Evolutionary conservation across 768 basidiomycete genomes (phyloP).

Genomic region (Pleurotus cornucopiae): DNA sequence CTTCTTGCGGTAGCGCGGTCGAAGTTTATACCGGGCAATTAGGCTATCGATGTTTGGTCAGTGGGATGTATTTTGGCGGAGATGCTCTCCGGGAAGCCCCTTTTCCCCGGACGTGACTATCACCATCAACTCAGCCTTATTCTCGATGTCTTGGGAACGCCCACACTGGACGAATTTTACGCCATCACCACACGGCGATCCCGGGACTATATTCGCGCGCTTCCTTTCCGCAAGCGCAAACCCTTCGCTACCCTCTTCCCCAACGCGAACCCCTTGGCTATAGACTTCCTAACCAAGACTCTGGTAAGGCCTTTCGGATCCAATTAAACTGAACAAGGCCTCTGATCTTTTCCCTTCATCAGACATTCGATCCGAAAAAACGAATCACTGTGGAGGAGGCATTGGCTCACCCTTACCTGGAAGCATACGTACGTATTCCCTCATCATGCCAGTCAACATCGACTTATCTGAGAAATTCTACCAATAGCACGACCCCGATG

Average conservation of each 20-base stretch:
- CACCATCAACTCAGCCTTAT: conserved; percentile 96
- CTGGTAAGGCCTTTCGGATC: conserved; percentile 42
- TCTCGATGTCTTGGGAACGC: conserved; percentile 94
- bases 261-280: conserved; percentile 75
- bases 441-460: too few species aligned
- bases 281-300: conserved; percentile 73
- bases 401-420: conserved; percentile 90
- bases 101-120: conserved; percentile 93
- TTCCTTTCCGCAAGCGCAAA: conserved; percentile 88
- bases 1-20: not conserved
- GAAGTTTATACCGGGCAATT: conserved; percentile 15
- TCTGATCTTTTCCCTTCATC: conserved; percentile 7
- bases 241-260: conserved; percentile 87
- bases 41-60: conserved; percentile 89
- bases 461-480: too few species aligned
- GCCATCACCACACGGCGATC: conserved; percentile 91
- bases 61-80: conserved; percentile 89
- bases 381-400: conserved; percentile 93
- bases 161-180: conserved; percentile 96
- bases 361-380: conserved; percentile 98
- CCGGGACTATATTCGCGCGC: conserved; percentile 89
- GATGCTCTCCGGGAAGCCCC: conserved; percentile 94
- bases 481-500: conserved; percentile 85
- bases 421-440: conserved; percentile 70
- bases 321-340: not conserved